These are phyloP conservation scores for Plasmodium yoelii DNA, from an alignment of 169 alveolate genomes.

Conservation along the genomic window DNA sequence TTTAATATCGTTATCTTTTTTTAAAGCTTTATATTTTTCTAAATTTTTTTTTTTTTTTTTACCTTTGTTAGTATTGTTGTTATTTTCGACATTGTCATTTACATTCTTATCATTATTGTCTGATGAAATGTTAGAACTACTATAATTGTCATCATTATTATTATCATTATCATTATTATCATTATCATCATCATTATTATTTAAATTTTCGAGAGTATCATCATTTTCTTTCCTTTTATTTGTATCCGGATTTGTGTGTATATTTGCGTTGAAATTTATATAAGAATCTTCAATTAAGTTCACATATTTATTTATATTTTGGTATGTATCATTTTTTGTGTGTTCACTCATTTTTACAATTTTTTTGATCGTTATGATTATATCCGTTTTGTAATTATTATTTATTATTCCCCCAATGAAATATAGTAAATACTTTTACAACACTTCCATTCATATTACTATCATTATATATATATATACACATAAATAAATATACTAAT, in stretches of 20 bases:
- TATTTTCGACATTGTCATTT: background rate
- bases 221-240: background rate
- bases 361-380: too few species aligned
- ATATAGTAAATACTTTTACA: too few species aligned
- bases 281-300: conserved; percentile 1
- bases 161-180: background rate
- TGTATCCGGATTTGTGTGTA: background rate
- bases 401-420: too few species aligned
- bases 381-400: too few species aligned
- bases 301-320: background rate
- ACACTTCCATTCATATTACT: too few species aligned
- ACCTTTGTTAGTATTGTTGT: background rate
- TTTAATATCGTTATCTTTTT: conserved; percentile 33
- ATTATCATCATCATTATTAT: background rate
- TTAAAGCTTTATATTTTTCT: background rate
- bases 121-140: background rate
- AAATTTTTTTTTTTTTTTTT: conserved; percentile 17
- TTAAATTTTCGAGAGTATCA: background rate
- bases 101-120: background rate
- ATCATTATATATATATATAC: too few species aligned
- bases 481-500: too few species aligned
- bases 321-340: background rate
- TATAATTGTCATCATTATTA: background rate
- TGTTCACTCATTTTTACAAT: too few species aligned
- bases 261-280: conserved; percentile 18